Evolutionary conservation across 805 yeast genomes (phyloP), one percentile per base, ranked within the genome.

Genomic region (Ogataea zsoltii): DNA sequence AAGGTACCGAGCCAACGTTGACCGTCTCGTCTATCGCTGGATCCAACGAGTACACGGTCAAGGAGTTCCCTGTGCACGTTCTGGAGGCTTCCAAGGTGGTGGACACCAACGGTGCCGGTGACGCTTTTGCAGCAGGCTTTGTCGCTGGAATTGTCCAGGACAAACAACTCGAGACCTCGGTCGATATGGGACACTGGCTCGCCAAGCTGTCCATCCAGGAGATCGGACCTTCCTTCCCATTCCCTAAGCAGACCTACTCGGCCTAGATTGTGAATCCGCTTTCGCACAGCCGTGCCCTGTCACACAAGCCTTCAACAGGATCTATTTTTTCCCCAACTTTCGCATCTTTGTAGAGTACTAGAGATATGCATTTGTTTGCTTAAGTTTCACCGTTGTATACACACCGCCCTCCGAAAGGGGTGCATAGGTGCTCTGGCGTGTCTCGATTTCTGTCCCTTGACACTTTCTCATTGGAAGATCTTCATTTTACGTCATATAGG

Each of bases 41-140:
- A 34, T 58, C 75, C 31, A 79, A 77, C 45, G 66, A 76, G 32
- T 75, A 70, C 56, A 68, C 66, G 18, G 69, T 76, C 50, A 69
- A 75, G 51, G 75, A 72, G 62, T 83, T 67, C 75, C 75, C 85
- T 41, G 96, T 94, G 45, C 85, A 80, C 57, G 79, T 83, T 48
- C 79, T 94, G 62, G 85, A 79, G 33, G 58, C 79, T 36, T 69
- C 76, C 37, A 76, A 84, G 69, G 77, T 94, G 49, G 83, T 77
- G 48, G 99, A 94, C 75, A 88, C 98, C 62, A 94, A 92, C 74
- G 99, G 99, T 74, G 98, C 98, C 38, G 98, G 98, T 69, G 97
- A 92, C 66, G 97, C 97, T 12, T 92, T 92, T 65, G 98, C 97
- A 45, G 95, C 94, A 61, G 98, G 98, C 48, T 91, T 92, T 69